Evolutionary conservation across 1,139 yeast species (phyloP), one percentile per base, ranked within the genome.

Genomic region (Kluyveromyces marxianus): DNA sequence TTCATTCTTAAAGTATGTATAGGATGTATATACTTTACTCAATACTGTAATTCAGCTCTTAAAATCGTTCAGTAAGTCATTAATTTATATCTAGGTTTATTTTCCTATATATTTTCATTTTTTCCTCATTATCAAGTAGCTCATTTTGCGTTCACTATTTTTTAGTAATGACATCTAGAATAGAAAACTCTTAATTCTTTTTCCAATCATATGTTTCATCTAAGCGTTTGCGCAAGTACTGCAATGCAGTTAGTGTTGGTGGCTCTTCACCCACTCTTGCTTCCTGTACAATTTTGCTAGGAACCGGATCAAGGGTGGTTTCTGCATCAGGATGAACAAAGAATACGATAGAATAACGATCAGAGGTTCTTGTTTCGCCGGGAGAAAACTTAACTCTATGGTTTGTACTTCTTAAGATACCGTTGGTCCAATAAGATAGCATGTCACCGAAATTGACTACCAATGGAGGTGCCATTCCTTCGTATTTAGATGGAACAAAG

Each of bases 361-460:
- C 88, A 47, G 75, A 76, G 70, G 67, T 52, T 67, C 76, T 60
- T 74, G 81, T 31, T 72, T 75, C 48, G 69, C 69, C 29, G 68
- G 71, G 42, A 83, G 87, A 65, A 76, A 84, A 60, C 72, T 77
- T 51, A 76, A 80, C 85, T 50, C 95, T 68, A 60, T 86, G 95
- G 32, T 82, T 65, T 0, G 92, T 83, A 5, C 90, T 81, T 56
- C 76, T 81, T 51, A 86, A 68, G 33, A 80, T 65, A 0, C 90
- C 90, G 4, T 82, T 79, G 2, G 94, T 81, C 95, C 95, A 86
- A 62, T 80, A 82, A 44, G 83, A 78, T 47, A 86, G 69, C 55
- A 79, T 79, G 63, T 86, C 95, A 7, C 84, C 95, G 54, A 85
- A 81, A 59, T 85, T 86, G 33, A 85, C 84, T n/a, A 86, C 76